Percentiles rank a stretch among this genome's conserved stretches.
Conservation (phyloP, 2,329 filamentous ascomycete species). For the Cladosporium oxysporum region DNA sequence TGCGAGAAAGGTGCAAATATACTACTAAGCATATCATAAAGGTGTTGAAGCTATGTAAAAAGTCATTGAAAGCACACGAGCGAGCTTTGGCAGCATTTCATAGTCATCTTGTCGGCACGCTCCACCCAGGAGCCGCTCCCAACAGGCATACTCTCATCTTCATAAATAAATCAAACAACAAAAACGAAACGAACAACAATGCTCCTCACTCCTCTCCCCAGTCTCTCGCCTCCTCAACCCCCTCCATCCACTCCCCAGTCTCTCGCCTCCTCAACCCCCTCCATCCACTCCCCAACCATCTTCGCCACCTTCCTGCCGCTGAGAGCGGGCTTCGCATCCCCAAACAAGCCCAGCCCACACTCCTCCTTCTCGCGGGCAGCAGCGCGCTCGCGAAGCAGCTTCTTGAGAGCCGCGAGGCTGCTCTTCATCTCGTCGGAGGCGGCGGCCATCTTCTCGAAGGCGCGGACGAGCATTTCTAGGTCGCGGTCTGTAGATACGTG, state of each 20-base stretch:
- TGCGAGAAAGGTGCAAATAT: neutral
- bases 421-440: neutral
- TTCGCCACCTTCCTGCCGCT: neutral
- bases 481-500: neutral
- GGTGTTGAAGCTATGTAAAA: too few relatives aligned
- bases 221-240: neutral
- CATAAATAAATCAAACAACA: neutral
- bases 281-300: neutral
- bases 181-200: neutral
- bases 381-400: neutral
- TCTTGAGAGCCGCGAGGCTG: neutral
- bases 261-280: neutral
- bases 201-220: neutral
- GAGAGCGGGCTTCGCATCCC: neutral
- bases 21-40: too few relatives aligned
- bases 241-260: neutral
- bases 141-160: neutral
- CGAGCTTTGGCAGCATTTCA: neutral
- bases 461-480: neutral
- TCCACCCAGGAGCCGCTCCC: neutral
- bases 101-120: neutral
- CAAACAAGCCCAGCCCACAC: neutral
- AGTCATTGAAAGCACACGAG: too few relatives aligned
- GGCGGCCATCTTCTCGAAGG: neutral
- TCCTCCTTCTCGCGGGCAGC: neutral